A percentile compares a stretch with the other conserved stretches of the same genome.
These are phyloP conservation scores for Aspergillus fructus DNA, from an alignment of 2,329 filamentous ascomycete species.

Conservation along the genomic window DNA sequence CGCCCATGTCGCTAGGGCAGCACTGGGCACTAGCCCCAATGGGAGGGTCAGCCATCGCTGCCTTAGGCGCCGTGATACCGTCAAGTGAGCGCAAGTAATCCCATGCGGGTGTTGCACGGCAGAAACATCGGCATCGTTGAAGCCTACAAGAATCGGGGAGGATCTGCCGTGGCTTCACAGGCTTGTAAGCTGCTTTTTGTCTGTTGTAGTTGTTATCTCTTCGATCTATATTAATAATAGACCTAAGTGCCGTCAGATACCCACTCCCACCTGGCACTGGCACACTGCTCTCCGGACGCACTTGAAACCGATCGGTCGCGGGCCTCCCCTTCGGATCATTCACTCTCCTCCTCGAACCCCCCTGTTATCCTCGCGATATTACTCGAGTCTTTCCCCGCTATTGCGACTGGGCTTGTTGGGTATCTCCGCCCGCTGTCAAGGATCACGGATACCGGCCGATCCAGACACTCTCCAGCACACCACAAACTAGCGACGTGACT, in stretches of 20 bases:
- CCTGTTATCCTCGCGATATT: conserved; percentile 3
- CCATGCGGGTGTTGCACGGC: neutral
- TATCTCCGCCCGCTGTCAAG: conserved; percentile 22
- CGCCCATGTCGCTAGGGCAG: neutral
- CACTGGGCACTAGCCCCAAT: neutral
- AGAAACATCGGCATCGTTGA: neutral
- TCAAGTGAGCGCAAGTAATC: neutral
- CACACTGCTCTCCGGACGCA: conserved; percentile 7
- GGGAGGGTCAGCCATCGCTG: neutral
- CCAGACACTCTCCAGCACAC: conserved; percentile 26
- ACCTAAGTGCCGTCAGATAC: neutral
- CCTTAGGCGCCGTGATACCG: neutral
- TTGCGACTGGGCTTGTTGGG: conserved; percentile 24
- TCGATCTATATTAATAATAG: conserved; percentile 9
- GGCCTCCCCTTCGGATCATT: conserved; percentile 4
- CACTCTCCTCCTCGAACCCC: conserved; percentile 8
- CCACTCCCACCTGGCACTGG: neutral
- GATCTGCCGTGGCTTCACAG: neutral
- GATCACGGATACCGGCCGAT: conserved; percentile 26
- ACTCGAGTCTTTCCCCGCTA: conserved; percentile 15
- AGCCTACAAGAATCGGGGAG: neutral
- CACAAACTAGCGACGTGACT: conserved; percentile 18
- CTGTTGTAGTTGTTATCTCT: neutral
- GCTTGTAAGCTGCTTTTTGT: neutral
- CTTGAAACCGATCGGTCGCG: conserved; percentile 18